These are phyloP conservation scores for Elasticomyces elasticus DNA, from an alignment of 495 filamentous ascomycete species.

Conservation along the genomic window DNA sequence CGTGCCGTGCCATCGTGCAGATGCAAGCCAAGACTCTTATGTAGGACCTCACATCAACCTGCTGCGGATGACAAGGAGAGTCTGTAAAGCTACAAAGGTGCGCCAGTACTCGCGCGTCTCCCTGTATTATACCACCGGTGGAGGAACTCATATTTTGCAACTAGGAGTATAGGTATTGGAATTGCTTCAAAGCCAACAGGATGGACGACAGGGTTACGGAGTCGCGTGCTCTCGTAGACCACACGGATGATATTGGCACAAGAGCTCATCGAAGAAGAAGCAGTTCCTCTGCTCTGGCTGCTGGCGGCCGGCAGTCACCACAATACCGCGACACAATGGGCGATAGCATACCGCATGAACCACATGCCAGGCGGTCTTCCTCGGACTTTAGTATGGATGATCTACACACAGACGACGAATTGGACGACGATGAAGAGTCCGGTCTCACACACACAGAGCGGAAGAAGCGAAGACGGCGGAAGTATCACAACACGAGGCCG, in stretches of 20 bases:
- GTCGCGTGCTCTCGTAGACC: not conserved
- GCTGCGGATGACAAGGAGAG: no score
- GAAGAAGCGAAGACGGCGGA: constrained; percentile 53
- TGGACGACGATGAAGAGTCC: constrained; percentile 84
- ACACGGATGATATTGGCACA: not conserved
- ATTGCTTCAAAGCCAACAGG: not conserved
- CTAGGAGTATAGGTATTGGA: not conserved
- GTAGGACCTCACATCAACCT: no score
- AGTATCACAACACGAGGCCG: constrained; percentile 55
- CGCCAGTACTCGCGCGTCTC: no score
- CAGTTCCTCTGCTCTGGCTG: not conserved
- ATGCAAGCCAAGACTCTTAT: no score
- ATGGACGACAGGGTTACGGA: not conserved
- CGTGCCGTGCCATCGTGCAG: no score
- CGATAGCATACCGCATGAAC: constrained; percentile 3
- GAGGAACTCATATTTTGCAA: no score
- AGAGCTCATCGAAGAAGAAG: constrained; percentile 1
- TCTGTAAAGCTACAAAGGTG: no score
- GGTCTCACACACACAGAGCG: constrained; percentile 67
- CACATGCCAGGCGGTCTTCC: constrained; percentile 15
- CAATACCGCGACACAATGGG: not conserved
- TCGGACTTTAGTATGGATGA: constrained; percentile 51
- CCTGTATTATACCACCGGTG: no score
- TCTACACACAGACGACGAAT: constrained; percentile 56
- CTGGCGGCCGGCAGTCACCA: constrained; percentile 2